phyloP scores from a whole-genome alignment of 352 stramenopile species.

The Halophytophthora polymorphica region DNA sequence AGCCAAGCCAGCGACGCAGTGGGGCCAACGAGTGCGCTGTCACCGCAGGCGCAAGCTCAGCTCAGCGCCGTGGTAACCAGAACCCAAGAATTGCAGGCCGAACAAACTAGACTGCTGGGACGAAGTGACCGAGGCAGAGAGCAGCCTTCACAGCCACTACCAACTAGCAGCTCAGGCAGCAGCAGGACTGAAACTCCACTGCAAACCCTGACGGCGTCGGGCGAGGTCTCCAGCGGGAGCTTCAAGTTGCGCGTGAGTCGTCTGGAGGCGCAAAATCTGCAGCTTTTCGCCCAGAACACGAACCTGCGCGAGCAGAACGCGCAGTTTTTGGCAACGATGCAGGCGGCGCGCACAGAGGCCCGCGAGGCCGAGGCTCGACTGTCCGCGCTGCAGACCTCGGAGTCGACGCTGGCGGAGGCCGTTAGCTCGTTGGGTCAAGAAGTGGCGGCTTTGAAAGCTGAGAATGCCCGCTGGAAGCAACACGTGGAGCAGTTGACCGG shows the following conservation, averaged over 20 bases:
- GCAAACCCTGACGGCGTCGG: background rate
- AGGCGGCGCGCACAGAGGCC: background rate
- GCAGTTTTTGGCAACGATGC: background rate
- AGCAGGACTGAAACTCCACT: background rate
- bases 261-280: conserved; percentile 9
- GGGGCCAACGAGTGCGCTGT: background rate
- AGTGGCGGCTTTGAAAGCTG: background rate
- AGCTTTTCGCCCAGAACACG: conserved; percentile 7
- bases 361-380: background rate
- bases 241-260: conserved; percentile 11
- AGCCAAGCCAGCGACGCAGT: background rate
- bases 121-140: background rate
- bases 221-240: conserved; percentile 4
- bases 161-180: background rate
- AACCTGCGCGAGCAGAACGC: background rate
- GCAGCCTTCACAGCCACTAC: background rate
- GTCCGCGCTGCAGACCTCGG: background rate
- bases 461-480: conserved; percentile 1
- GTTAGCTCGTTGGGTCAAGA: background rate
- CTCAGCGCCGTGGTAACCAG: background rate
- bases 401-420: background rate
- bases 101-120: conserved; percentile 1
- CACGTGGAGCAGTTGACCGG: background rate
- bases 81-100: background rate
- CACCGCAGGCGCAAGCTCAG: background rate